Evolutionary conservation across 2,329 filamentous ascomycete species (phyloP), one percentile per base, ranked within the genome.

Genomic region (Penicillium sp.): DNA sequence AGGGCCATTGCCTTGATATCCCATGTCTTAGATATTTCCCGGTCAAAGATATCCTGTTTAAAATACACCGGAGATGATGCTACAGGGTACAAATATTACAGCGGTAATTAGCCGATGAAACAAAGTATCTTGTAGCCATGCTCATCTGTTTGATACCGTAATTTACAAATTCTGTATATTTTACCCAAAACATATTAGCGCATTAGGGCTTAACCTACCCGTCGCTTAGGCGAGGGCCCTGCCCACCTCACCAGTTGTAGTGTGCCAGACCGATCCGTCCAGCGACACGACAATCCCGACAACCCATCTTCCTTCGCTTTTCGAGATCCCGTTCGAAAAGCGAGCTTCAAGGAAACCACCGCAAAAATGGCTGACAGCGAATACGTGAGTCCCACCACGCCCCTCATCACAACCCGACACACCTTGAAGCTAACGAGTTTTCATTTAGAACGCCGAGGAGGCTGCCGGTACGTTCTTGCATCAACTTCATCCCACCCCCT

Each of bases 341-440:
- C 67, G 64, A 62, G 58, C 59, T 57, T 51, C 57, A 63, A 63
- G 68, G 61, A 64, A 65, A 62, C 53, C 61, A 59, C 70, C 72
- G 75, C 76, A 79, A 86, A 71, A 77, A 91, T 91, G 87, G 87
- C 87, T 83, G 87, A 91, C 80, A 69, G 74, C 64, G 84, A 89
- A 78, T 93, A 93, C 78, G 86, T 90, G 79, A 74, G 86, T 86
- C 56, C 46, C 45, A 15, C 21, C n/a, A n/a, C 17, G 6, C 11
- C 25, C 25, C 5, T 11, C 14, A n/a, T n/a, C 25, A 27, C 10
- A n/a, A 6, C 25, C 5, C 14, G 6, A 13, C 25, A n/a, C n/a
- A n/a, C n/a, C n/a, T n/a, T n/a, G 11, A 63, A 60, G 63, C 68
- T 74, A 58, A 71, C 55, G 41, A 53, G 36, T 48, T 50, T 51